phyloP scores from a whole-genome alignment of 108 stramenopile species.

The Cyclotella atomus region DNA sequence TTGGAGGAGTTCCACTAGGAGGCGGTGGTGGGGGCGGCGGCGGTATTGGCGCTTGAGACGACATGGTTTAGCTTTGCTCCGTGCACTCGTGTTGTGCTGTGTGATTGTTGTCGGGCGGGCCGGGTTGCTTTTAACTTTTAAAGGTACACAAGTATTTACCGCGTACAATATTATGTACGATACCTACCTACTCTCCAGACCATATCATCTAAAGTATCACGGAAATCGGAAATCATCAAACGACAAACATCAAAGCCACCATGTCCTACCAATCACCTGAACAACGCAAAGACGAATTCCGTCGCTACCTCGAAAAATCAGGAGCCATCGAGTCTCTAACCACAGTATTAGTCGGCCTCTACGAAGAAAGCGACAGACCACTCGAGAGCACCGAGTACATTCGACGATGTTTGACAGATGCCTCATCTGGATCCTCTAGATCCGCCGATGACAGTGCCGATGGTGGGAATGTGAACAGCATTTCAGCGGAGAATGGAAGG shows the following conservation, averaged over 20 bases:
- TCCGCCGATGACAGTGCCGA: not conserved
- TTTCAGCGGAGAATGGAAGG: slow-evolving; percentile 17
- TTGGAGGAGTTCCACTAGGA: not conserved
- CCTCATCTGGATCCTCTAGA: not conserved
- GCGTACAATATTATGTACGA: too few species aligned
- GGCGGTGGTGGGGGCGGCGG: not conserved
- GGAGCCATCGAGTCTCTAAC: slow-evolving; percentile 92
- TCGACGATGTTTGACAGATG: not conserved
- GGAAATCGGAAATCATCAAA: too few species aligned
- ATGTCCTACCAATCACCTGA: slow-evolving; percentile 45
- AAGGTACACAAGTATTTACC: too few species aligned
- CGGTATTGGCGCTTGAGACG: not conserved
- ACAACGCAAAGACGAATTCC: slow-evolving; percentile 96
- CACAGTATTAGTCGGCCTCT: slow-evolving; percentile 2
- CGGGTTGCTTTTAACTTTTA: too few species aligned
- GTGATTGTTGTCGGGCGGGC: too few species aligned
- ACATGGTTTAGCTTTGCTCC: too few species aligned
- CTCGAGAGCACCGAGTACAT: slow-evolving; percentile 8
- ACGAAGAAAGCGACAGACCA: slow-evolving; percentile 9
- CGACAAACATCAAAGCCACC: too few species aligned
- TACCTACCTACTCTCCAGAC: too few species aligned
- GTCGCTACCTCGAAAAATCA: slow-evolving; percentile 94
- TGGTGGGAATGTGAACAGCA: not conserved
- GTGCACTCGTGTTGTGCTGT: too few species aligned
- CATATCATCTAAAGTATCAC: too few species aligned